Evolutionary conservation across 2,329 filamentous ascomycete genomes (phyloP), one percentile per base, ranked within the genome.

Genomic region (Mycogone perniciosa): DNA sequence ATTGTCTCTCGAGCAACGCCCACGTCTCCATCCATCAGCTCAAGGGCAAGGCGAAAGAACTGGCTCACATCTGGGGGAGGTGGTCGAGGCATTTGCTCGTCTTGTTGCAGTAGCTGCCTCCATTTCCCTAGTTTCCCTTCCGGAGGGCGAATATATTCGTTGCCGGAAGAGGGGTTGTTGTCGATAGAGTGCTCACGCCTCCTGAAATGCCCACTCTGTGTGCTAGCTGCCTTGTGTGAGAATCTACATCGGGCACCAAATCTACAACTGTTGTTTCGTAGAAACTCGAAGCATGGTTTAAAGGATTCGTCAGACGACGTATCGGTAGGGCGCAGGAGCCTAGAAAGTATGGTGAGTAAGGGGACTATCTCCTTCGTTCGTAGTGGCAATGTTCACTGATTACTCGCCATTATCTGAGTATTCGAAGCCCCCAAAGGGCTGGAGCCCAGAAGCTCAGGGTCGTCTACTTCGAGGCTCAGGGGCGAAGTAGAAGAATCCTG

Each of bases 11-110:
- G 59, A 7, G 55, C 50, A 4, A 49, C 52, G 7, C 56, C 54
- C 6, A 59, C 31, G 9, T 60, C 57, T 10, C 56, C 54, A 4
- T 56, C 45, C 57, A 60, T 56, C 35, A 60, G 50, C 7, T 60
- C 55, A 4, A 57, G 46, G 9, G 52, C 57, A 2, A 60, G 49
- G 7, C 38, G 37, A 27, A 60, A 57, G 49, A 59, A 58, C 1
- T 50, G 55, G 7, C 50, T 40, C 11, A 53, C 49, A 4, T 34
- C 44, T 1, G 29, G 4, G 1, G 53, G 7, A 7, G 42, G 26
- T 31, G 39, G 54, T 26, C 52, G 45, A 4, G 46, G 35, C 26
- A 31, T 7, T 5, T 34, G 35, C 1, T 48, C 31, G 4, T 49
- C 44, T 5, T 37, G 20, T 26, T 44, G 7, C 3, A 58, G 54